Conservation (phyloP, 2,329 filamentous ascomycete species). For the Curvularia spicifera region DNA sequence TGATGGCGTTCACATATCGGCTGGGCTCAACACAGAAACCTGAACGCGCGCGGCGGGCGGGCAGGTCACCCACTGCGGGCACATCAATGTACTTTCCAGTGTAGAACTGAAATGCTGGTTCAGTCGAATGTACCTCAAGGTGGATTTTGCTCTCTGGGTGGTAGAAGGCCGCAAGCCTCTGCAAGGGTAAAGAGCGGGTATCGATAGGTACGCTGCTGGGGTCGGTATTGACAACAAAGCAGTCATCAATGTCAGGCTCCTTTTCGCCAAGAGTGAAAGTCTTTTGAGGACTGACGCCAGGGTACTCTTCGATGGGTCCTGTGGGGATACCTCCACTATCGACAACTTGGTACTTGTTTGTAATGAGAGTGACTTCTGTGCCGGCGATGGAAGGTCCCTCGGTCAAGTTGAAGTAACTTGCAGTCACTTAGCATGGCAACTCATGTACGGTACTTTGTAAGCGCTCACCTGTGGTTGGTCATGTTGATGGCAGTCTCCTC, state of each 20-base stretch:
- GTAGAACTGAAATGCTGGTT: slow-evolving; percentile 97
- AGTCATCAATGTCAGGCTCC: slow-evolving; percentile 84
- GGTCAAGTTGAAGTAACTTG: slow-evolving; percentile 72
- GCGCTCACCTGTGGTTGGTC: slow-evolving; percentile 87
- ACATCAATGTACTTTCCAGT: slow-evolving; percentile 86
- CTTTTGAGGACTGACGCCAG: slow-evolving; percentile 68
- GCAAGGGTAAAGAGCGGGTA: slow-evolving; percentile 64
- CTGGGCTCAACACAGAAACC: slow-evolving; percentile 94
- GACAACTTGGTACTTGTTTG: slow-evolving; percentile 73
- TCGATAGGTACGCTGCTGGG: slow-evolving; percentile 60
- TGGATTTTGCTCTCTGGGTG: slow-evolving; percentile 78
- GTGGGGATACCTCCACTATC: slow-evolving; percentile 77
- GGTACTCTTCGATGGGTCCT: slow-evolving; percentile 67
- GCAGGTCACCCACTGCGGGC: slow-evolving; percentile 64
- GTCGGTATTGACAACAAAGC: slow-evolving; percentile 78
- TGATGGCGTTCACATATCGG: slow-evolving; percentile 87
- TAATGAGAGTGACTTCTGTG: slow-evolving; percentile 64
- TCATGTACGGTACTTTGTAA: neutral
- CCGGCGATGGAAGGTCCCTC: slow-evolving; percentile 65
- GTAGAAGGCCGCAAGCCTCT: slow-evolving; percentile 71
- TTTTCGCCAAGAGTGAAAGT: slow-evolving; percentile 74
- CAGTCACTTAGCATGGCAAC: slow-evolving; percentile 2
- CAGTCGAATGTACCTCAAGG: slow-evolving; percentile 86
- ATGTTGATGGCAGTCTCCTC: slow-evolving; percentile 93
- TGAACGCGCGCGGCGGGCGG: slow-evolving; percentile 70